Conservation (phyloP, 2,329 filamentous ascomycete species). For the Xylariaceae sp. region DNA sequence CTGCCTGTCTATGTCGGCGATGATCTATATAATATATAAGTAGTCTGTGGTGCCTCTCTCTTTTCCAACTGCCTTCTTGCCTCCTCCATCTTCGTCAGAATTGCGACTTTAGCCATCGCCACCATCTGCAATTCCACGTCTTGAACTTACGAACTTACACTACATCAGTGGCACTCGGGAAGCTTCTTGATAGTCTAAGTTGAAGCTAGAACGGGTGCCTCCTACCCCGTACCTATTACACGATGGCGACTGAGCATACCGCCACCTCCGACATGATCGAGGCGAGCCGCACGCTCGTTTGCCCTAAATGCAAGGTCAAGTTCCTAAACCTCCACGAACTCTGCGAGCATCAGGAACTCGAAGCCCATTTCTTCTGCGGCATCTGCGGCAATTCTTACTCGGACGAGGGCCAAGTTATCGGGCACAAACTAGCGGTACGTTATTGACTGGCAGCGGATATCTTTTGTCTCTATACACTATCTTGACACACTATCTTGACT, state of each 20-base stretch:
- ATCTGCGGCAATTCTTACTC: constrained; percentile 17
- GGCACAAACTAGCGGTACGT: constrained; percentile 20
- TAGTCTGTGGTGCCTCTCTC: no score
- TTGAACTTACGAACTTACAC: no score
- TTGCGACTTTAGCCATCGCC: no score
- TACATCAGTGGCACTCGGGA: not conserved
- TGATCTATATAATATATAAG: no score
- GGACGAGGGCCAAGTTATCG: constrained; percentile 3
- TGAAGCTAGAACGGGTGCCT: not conserved
- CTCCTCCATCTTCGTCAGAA: no score
- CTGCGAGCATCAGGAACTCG: constrained; percentile 12
- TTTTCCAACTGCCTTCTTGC: no score
- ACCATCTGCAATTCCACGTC: not conserved
- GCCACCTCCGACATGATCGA: constrained; percentile 1
- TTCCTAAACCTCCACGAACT: constrained; percentile 12
- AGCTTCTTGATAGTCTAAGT: not conserved
- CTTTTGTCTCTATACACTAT: not conserved
- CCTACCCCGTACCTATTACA: not conserved
- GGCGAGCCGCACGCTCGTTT: constrained; percentile 5
- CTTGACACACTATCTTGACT: constrained; percentile 17
- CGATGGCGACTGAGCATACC: not conserved
- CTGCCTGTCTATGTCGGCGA: no score
- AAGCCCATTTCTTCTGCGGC: constrained; percentile 19
- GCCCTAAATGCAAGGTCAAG: constrained; percentile 14
- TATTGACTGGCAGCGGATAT: not conserved